Base-by-base conservation (phyloP, 1,284 basidiomycete genomes). In the Malassezia vespertilionis region DNA sequence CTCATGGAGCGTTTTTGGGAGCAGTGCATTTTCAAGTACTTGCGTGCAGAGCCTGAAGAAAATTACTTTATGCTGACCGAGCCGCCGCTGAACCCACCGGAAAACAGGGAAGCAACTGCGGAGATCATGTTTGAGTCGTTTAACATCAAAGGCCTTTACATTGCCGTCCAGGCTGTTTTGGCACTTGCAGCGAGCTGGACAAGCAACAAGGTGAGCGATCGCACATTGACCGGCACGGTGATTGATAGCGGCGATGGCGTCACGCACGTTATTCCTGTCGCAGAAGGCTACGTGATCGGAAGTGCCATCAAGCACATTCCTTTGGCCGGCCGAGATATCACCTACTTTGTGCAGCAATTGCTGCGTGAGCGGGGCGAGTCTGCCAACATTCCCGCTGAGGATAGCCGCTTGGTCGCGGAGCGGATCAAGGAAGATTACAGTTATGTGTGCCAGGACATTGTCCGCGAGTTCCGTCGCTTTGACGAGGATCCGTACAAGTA, bases 121-220 rank as follows among this genome's bases (percentile, higher is more conserved):
- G 93, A 99, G 72, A 96, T 97, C 76, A 96, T 99, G 81, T 97
- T 97, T 73, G 93, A 95, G 74, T 91, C 87, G 1, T 93, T 95
- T 79, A 96, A 95, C 73, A 90, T 95, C 75, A 87, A 90, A 71
- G 86, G 88, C 26, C 78, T 93, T 20, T 96, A 99, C 75, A 97
- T 99, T 67, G 93, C 90, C 44, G 91, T 97, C 0, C 93, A 97
- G 72, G 93, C 93, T 30, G 91, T 99, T 4, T 81, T 99, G n/a
- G 93, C 93, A 0, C 83, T 99, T 46, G 93, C 93, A 1, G 91
- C 93, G 1, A 90, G 87, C 4, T 99, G 93, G 93, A 82, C 88
- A 0, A 90, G 86, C 52, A 86, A 84, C 73, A 82, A 85, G 61
- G 88, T 90, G 60, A 82, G 81, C 17, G 88, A 95, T 73, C 82